Base-by-base conservation (phyloP, 148 eudicot genomes). In the Chenopodium quinoa region DNA sequence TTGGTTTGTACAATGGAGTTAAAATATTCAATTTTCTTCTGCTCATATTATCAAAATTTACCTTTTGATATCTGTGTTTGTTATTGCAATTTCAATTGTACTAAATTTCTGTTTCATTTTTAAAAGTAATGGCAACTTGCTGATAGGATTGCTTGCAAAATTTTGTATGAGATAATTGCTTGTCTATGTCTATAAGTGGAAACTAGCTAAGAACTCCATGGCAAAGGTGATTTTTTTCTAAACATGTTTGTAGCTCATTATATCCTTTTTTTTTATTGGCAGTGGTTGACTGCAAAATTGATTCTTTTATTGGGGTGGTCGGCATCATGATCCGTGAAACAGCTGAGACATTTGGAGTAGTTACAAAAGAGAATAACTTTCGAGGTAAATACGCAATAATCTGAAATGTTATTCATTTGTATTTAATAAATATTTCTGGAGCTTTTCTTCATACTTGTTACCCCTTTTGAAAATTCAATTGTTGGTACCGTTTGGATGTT, bases 241-340 rank as follows among this genome's bases (percentile, higher is more conserved):
- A 31, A 25, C 65, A 48, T 62, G 65, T 56, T 32, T 75, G 1
- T 50, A 13, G 37, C 79, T 76, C 25, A 69, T 34, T 82, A n/a
- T 23, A 20, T 6, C 34, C 22, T 66, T 52, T 64, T 7, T 50
- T 50, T n/a, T 47, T 44, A 20, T 29, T 82, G 58, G 85, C 88
- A 93, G 97, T 92, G 86, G 90, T 85, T 50, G 90, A 87, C 11
- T 88, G 93, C 85, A 94, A 86, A 79, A 73, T 88, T 34, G 85
- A 77, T 71, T 70, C 91, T 73, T 87, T 88, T 32, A 65, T 81
- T 65, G 93, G 93, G 54, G 82, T 90, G 80, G 82, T 78, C 47
- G 98, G 97, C 56, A 88, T 94, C 84, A 92, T 92, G 92, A 83
- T 91, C 71, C 95, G 94, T 77, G 98, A 94, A 88, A 94, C 95